Base-by-base conservation (phyloP, 2,329 filamentous ascomycete genomes). In the Xylaria sp. region DNA sequence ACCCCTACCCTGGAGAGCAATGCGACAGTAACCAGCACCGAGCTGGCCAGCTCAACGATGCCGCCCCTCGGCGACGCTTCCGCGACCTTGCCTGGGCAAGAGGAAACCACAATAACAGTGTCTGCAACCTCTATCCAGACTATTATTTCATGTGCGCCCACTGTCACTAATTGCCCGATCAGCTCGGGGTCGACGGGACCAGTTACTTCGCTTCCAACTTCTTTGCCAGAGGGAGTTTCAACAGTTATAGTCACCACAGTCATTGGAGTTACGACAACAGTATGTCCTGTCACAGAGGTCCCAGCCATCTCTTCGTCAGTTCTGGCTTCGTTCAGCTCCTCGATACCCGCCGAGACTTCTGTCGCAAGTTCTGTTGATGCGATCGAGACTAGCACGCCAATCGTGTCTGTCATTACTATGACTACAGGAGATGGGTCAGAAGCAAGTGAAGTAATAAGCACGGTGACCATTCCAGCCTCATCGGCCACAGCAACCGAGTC, bases 211-310 rank as follows among this genome's bases (percentile, higher is more conserved):
- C 23, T 57, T 42, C 49, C 46, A 31, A 40, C 62, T 33, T 64
- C 57, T 21, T 28, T 61, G 9, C 51, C 51, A 19, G 69, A 62
- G 40, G 70, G 68, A 15, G 66, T 69, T 37, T 70, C 69, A 11
- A 74, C 71, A n/a, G 64, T 73, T 7, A 43, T 72, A 2, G 52
- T 71, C 38, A 74, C 73, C 9, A 68, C 54, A 14, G 70, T 72
- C 21, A 57, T 74, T 49, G 72, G 66, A 35, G 21, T 74, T 14
- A 74, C 72, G 9, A 74, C 73, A 9, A 74, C 70, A 2, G 68
- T 73, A 21, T 73, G 73, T 59, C 70, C 72, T 19, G 68, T 74
- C 35, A 68, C 69, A 12, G 71, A 70, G 7, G 72, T 64, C 4
- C 35, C 65, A 4, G 59, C 66, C 2, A 66, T 73, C 19, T 71